Conservation (phyloP, 352 stramenopile species). For the Globisporangium heterothallicum region DNA sequence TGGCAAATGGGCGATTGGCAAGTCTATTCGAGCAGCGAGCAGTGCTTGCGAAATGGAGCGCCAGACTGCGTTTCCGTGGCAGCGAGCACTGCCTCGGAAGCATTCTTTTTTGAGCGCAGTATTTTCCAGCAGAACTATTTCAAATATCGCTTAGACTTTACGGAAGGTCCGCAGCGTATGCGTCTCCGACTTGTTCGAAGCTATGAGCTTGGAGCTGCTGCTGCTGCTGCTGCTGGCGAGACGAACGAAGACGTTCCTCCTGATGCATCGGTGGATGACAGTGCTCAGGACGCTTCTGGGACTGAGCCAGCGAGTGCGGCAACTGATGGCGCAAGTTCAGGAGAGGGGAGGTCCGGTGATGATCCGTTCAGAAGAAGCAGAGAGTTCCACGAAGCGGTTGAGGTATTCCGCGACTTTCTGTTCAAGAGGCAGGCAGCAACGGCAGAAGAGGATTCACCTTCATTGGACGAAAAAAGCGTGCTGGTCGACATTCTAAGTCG, state of each 20-base stretch:
- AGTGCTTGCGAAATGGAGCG: constrained; percentile 1
- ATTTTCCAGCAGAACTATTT: constrained; percentile 38
- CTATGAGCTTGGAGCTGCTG: constrained; percentile 16
- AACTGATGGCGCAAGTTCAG: not conserved
- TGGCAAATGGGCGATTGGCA: constrained; percentile 38
- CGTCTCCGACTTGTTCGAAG: constrained; percentile 37
- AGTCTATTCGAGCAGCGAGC: not conserved
- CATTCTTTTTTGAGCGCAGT: constrained; percentile 26
- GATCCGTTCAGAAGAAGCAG: constrained; percentile 22
- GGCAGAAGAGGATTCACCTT: not conserved
- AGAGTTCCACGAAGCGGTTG: constrained; percentile 56
- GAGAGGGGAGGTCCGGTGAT: not conserved
- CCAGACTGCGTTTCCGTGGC: too few relatives aligned
- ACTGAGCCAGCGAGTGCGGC: not conserved
- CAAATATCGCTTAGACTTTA: constrained; percentile 39
- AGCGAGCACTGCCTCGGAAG: not conserved
- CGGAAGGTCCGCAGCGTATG: constrained; percentile 49
- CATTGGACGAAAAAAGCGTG: not conserved
- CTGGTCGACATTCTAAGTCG: constrained; percentile 4
- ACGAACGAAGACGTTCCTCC: not conserved
- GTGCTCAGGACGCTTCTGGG: not conserved
- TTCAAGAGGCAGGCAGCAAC: constrained; percentile 13
- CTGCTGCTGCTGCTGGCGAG: not conserved
- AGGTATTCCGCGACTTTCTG: constrained; percentile 34
- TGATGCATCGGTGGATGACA: not conserved